These are phyloP conservation scores for Crucihimalaya himalaica DNA, from an alignment of 345 rosid species.

Conservation along the genomic window DNA sequence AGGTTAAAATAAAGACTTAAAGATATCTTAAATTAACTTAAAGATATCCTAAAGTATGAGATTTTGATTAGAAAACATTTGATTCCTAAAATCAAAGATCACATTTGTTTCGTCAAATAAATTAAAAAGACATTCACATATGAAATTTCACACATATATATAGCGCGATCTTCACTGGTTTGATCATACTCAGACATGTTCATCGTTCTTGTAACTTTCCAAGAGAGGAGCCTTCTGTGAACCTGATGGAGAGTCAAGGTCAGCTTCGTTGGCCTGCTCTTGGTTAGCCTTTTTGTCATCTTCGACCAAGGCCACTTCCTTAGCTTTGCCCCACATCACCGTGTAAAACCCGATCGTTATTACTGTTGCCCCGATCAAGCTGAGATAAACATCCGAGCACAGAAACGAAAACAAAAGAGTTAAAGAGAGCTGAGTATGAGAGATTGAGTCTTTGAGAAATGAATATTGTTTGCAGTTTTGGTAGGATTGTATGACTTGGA, in stretches of 20 bases:
- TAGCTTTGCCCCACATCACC: constrained; percentile 90
- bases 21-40: constrained; percentile 7
- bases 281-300: constrained; percentile 37
- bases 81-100: constrained; percentile 18
- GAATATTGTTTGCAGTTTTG: background rate
- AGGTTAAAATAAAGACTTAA: background rate
- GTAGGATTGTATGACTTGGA: background rate
- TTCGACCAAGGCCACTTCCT: constrained; percentile 55
- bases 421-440: background rate
- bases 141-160: constrained; percentile 3
- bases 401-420: background rate
- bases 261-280: constrained; percentile 32
- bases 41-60: background rate
- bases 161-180: background rate
- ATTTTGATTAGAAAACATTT: constrained; percentile 24
- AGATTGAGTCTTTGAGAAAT: background rate
- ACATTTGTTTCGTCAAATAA: constrained; percentile 30
- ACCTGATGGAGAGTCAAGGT: constrained; percentile 34
- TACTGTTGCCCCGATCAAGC: constrained; percentile 69
- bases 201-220: constrained; percentile 52
- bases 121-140: constrained; percentile 28
- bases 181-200: constrained; percentile 40
- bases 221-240: constrained; percentile 59
- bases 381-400: constrained; percentile 28
- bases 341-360: constrained; percentile 80